Evolutionary conservation across 1,139 yeast genomes (phyloP).

Genomic region (Kurtzmaniella quercitrusa): DNA sequence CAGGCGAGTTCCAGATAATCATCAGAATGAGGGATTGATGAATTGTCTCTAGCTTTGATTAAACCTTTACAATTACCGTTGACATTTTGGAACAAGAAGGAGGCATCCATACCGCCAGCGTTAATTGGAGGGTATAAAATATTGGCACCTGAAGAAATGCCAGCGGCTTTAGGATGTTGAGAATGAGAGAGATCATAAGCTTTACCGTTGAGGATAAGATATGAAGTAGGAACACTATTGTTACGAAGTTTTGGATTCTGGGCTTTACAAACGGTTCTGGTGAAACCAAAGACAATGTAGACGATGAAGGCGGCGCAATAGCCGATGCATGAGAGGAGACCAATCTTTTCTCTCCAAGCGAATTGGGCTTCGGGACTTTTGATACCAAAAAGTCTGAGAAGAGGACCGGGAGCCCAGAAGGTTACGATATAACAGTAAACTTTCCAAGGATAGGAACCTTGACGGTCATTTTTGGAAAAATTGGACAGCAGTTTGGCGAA

Average conservation of each 20-base stretch:
- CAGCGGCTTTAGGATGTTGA: constrained; percentile 77
- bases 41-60: constrained; percentile 66
- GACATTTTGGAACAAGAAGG: constrained; percentile 89
- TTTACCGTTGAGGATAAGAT: constrained; percentile 74
- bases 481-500: neutral
- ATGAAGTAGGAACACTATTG: constrained; percentile 55
- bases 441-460: constrained; percentile 65
- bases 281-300: constrained; percentile 86
- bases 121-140: constrained; percentile 77
- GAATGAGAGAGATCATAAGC: constrained; percentile 70
- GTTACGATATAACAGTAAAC: constrained; percentile 76
- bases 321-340: constrained; percentile 69
- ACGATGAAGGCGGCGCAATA: constrained; percentile 78
- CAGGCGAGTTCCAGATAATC: constrained; percentile 67
- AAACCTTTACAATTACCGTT: constrained; percentile 88
- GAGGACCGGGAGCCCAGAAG: constrained; percentile 86
- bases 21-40: constrained; percentile 63
- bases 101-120: constrained; percentile 89
- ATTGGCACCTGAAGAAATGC: constrained; percentile 63
- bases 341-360: constrained; percentile 98
- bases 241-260: constrained; percentile 50
- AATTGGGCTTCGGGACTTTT: constrained; percentile 74
- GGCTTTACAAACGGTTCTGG: constrained; percentile 72
- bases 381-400: constrained; percentile 72
- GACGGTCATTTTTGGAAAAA: constrained; percentile 3